A percentile compares a stretch with the other conserved stretches of the same genome.
phyloP scores from a whole-genome alignment of 768 basidiomycete genomes.

The Gymnopilus junonius region DNA sequence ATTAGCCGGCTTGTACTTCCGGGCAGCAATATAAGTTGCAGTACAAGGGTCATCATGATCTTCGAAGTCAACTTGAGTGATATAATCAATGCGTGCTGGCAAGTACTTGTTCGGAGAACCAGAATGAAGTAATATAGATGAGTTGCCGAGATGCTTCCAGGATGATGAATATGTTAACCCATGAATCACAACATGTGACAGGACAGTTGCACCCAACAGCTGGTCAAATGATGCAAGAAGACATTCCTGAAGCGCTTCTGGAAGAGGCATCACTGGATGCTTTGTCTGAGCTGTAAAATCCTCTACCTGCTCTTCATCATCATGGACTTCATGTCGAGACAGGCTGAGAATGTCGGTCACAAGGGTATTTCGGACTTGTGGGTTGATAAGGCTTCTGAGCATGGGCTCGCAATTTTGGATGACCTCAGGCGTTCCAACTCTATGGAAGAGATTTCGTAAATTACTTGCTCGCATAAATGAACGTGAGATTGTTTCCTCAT shows the following conservation, averaged over 20 bases:
- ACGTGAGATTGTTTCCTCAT: conserved; percentile 21
- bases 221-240: neutral
- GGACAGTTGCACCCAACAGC: neutral
- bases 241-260: neutral
- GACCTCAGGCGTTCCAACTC: conserved; percentile 14
- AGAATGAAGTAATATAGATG: neutral
- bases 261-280: no score
- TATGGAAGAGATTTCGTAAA: conserved; percentile 15
- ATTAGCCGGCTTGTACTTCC: neutral
- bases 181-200: neutral
- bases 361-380: conserved; percentile 14
- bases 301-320: no score
- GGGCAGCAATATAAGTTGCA: neutral
- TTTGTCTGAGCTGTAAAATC: no score
- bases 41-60: no score
- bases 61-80: neutral
- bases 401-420: conserved; percentile 8
- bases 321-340: neutral
- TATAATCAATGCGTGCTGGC: conserved; percentile 6
- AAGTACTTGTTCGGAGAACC: no score
- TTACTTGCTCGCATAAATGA: conserved; percentile 17
- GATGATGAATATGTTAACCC: neutral
- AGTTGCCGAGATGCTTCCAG: conserved; percentile 2
- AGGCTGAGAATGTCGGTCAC: conserved; percentile 9
- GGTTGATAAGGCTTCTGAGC: conserved; percentile 14